Base-by-base conservation (phyloP, 2,329 filamentous ascomycete genomes). In the Pseudocercospora vitis region DNA sequence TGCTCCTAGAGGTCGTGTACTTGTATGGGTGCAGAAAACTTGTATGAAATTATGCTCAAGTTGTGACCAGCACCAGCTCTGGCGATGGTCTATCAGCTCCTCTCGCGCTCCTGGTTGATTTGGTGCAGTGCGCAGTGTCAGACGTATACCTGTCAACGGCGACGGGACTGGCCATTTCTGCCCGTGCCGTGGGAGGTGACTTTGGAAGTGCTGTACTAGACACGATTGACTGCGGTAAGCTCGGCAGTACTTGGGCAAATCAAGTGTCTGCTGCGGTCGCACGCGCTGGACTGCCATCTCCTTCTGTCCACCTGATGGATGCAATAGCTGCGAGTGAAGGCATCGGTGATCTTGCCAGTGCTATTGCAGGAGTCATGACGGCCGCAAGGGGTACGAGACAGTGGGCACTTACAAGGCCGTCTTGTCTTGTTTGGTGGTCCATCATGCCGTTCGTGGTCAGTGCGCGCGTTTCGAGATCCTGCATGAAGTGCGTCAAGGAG, bases 131-230 rank as follows among this genome's bases (percentile, higher is more conserved):
- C 63, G 79, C 78, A 1, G 74, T 78, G 0, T 78, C 78, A 2
- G 78, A 81, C 55, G 74, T 74, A 3, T 79, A 74, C 60, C 72
- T 81, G 11, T 79, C 77, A 0, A 81, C 78, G 0, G 78, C 78
- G 0, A 81, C 78, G 0, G 78, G 78, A 0, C 72, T 81, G 0
- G 77, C 76, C 3, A 81, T 80, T 62, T 79, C 77, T 0, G 77
- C 77, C 2, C 71, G 78, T 23, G 78, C 78, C 24, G 75, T 81
- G 12, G 78, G 78, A 18, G 78, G 78, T 16, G 78, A 78, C 0
- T 80, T 80, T 49, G 78, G 78, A 0, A 78, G 76, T 1, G 78
- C 78, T 1, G 77, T 80, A 2, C 67, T 81, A 1, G 71, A 79
- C 58, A 76, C 77, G 12, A 79, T 81, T 53, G 76, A 79, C 59